Conservation (phyloP, 116 monocot species). For the Thalassia testudinum region DNA sequence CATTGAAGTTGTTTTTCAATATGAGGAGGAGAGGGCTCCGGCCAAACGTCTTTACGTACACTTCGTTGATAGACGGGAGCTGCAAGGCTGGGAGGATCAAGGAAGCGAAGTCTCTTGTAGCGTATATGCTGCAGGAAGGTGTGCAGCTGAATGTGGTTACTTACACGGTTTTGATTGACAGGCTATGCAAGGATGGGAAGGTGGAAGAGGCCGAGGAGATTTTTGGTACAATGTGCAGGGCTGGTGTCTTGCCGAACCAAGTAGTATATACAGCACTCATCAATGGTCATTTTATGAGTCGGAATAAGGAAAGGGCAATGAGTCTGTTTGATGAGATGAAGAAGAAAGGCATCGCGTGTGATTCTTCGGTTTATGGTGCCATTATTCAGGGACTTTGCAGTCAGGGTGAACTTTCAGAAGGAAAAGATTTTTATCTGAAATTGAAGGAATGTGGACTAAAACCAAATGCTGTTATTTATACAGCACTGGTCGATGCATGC, state of each 20-base stretch:
- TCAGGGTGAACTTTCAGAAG: conserved; percentile 43
- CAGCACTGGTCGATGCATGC: conserved; percentile 48
- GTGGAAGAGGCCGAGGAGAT: conserved; percentile 54
- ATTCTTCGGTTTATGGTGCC: conserved; percentile 49
- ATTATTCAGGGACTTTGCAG: conserved; percentile 56
- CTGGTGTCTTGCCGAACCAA: conserved; percentile 31
- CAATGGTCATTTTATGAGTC: conserved; percentile 50
- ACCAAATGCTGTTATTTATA: conserved; percentile 67
- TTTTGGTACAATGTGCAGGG: conserved; percentile 31
- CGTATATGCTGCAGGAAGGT: conserved; percentile 50
- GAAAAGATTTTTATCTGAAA: conserved; percentile 28
- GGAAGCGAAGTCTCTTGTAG: conserved; percentile 34
- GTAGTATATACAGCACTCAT: conserved; percentile 57
- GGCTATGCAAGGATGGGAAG: conserved; percentile 56
- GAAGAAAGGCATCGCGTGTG: conserved; percentile 34
- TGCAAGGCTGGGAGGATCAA: conserved; percentile 46
- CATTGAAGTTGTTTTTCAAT: conserved; percentile 48
- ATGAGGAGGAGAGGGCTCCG: conserved; percentile 53
- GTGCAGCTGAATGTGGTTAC: conserved; percentile 58
- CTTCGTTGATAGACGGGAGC: conserved; percentile 60
- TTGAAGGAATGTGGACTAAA: conserved; percentile 35
- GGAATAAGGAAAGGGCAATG: conserved; percentile 31
- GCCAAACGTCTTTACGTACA: conserved; percentile 73
- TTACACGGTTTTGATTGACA: conserved; percentile 65
- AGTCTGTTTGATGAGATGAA: conserved; percentile 42